A percentile compares a stretch with the other conserved stretches of the same genome.
phyloP scores from a whole-genome alignment of 2,329 filamentous ascomycete species.

The Colletotrichum spinosum region DNA sequence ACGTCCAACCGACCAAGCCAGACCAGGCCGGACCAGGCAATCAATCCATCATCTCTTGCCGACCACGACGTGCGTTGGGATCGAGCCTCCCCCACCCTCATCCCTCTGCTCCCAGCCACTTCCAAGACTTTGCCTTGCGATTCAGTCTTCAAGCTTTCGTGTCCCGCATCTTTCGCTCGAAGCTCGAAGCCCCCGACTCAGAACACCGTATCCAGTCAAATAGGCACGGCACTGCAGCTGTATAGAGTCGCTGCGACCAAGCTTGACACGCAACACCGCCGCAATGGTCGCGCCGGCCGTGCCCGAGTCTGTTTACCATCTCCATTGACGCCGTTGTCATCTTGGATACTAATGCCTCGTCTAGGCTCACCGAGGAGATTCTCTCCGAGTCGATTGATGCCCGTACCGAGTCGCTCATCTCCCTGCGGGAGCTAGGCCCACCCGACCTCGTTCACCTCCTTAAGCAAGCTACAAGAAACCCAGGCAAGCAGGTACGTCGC shows the following conservation, averaged over 20 bases:
- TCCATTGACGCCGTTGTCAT: conserved; percentile 5
- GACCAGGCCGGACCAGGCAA: conserved; percentile 22
- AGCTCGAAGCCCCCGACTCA: conserved; percentile 2
- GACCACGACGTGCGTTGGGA: conserved; percentile 19
- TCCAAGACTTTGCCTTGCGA: conserved; percentile 16
- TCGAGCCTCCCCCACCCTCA: conserved; percentile 11
- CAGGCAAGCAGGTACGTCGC: conserved; percentile 64
- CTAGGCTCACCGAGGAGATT: conserved; percentile 92
- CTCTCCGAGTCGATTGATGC: conserved; percentile 92
- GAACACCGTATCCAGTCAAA: conserved; percentile 22
- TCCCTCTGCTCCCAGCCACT: conserved; percentile 31
- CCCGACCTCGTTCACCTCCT: conserved; percentile 96
- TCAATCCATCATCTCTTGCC: conserved; percentile 24
- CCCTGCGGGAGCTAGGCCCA: conserved; percentile 91
- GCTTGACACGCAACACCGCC: conserved; percentile 41
- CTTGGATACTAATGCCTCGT: conserved; percentile 38
- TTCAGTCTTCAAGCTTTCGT: neutral
- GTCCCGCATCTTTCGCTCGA: conserved; percentile 22
- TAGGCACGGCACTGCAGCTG: neutral
- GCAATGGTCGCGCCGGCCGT: conserved; percentile 80
- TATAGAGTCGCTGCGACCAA: conserved; percentile 3
- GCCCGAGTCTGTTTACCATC: conserved; percentile 70
- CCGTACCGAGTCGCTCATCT: conserved; percentile 87
- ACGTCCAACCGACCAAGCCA: conserved; percentile 8
- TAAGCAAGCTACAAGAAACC: conserved; percentile 74